A percentile compares a stretch with the other conserved stretches of the same genome.
Conservation (phyloP, 805 yeast genomes). For the Candida sithepensis region DNA sequence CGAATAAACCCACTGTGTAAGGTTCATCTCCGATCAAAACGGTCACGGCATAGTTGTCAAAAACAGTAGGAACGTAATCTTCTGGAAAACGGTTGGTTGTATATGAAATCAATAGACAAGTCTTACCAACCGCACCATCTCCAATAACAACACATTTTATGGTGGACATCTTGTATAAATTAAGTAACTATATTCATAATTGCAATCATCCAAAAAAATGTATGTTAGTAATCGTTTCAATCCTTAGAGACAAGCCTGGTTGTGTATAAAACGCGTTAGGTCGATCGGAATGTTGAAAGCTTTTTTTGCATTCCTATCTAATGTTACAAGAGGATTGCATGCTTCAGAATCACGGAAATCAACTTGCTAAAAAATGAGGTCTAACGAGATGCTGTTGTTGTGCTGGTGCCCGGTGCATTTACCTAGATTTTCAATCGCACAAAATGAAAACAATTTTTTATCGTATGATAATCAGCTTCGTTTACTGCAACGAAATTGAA, state of each 20-base stretch:
- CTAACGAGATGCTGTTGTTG: too few species aligned
- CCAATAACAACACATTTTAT: constrained; percentile 98
- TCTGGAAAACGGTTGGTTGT: constrained; percentile 97
- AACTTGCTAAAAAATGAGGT: too few species aligned
- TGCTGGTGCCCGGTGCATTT: too few species aligned
- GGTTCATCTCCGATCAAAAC: constrained; percentile 98
- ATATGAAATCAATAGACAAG: constrained; percentile 91
- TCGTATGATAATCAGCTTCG: too few species aligned
- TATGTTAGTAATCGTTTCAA: constrained; percentile 6
- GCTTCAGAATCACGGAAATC: too few species aligned
- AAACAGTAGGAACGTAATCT: constrained; percentile 98
- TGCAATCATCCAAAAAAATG: too few species aligned
- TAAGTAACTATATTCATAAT: background rate
- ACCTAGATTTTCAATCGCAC: too few species aligned
- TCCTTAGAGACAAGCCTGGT: too few species aligned
- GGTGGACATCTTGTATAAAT: constrained; percentile 41
- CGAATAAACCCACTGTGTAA: constrained; percentile 93
- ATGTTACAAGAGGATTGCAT: too few species aligned
- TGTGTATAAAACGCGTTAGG: background rate
- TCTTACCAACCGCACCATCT: constrained; percentile 99
- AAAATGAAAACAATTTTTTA: too few species aligned
- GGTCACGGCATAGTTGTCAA: constrained; percentile 91
- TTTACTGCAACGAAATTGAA: too few species aligned
- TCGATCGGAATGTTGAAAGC: background rate
- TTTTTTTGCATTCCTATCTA: too few species aligned